Percentiles rank a stretch among this genome's conserved stretches.
Evolutionary conservation across 805 yeast species (phyloP).

Genomic region (Candida nitratophila): DNA sequence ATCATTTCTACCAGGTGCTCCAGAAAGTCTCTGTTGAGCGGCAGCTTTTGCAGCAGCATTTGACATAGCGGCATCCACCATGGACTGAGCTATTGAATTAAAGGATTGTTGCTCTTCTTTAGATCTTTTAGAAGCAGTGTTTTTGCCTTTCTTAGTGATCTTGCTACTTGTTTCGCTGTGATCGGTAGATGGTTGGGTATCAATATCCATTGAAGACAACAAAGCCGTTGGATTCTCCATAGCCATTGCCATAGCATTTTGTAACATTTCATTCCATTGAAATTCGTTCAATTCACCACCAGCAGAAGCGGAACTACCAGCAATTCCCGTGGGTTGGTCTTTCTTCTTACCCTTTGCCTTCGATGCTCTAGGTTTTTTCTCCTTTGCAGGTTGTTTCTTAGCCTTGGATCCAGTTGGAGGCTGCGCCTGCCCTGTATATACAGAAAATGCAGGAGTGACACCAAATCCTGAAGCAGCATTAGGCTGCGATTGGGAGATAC

Average conservation of each 20-base stretch:
- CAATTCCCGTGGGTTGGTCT: too few species aligned
- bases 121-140: not conserved
- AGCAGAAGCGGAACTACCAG: too few species aligned
- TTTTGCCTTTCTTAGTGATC: not conserved
- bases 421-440: not conserved
- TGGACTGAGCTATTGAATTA: constrained; percentile 7
- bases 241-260: constrained; percentile 72
- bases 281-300: constrained; percentile 39
- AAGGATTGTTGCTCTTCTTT: constrained; percentile 1
- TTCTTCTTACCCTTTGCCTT: constrained; percentile 1
- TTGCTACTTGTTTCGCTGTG: constrained; percentile 15
- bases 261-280: constrained; percentile 64
- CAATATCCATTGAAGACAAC: constrained; percentile 29
- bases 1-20: too few species aligned
- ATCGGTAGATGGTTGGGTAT: not conserved
- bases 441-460: not conserved
- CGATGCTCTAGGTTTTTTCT: constrained; percentile 1
- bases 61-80: constrained; percentile 17
- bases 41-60: constrained; percentile 15
- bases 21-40: constrained; percentile 12
- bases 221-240: constrained; percentile 48
- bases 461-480: not conserved
- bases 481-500: not conserved
- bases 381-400: not conserved
- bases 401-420: not conserved